Base-by-base conservation (phyloP, 2,329 filamentous ascomycete species). In the Blastomyces silverae region DNA sequence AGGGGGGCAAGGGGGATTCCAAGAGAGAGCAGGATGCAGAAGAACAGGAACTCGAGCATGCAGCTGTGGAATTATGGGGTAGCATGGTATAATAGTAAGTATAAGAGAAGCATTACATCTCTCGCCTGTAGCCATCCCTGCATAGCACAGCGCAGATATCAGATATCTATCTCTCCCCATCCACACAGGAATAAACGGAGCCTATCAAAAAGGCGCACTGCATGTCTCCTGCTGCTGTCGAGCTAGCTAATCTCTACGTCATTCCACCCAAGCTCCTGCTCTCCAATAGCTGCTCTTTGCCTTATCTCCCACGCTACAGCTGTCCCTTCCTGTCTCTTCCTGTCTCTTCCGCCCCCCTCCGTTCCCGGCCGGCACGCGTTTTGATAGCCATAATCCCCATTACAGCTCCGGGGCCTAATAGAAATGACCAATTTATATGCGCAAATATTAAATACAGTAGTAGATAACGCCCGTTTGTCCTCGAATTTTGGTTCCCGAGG, bases 361-460 rank as follows among this genome's bases (percentile, higher is more conserved):
- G 58, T 61, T 61, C 34, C 58, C 58, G 58, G 58, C 58, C 48
- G 34, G 7, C 34, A 1, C 8, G 34, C 34, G 5, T 10, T 37
- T 11, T 37, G 31, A 34, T 34, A 34, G 31, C 4, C 4, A 2
- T 28, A 28, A 28, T 28, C 28, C 28, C 28, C 28, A 28, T 28
- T 28, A 2, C 28, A 28, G 28, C 28, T 5, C 31, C 31, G 31
- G 5, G 31, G 5, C 6, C 7, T 55, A 62, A 62, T 62, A 42
- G n/a, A 39, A 62, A 62, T 62, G 61, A 55, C 61, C 61, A 62
- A 62, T 39, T 39, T 42, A 25, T 52, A 62, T 55, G 8, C 31
- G 3, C 46, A 50, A 22, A 22, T 22, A 22, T 22, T 22, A 10
- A 11, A 13, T 5, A 15, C 10, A 2, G 20, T 22, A 52, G 17